Base-by-base conservation (phyloP, 2,329 filamentous ascomycete species). In the Aspergillus tamarii region DNA sequence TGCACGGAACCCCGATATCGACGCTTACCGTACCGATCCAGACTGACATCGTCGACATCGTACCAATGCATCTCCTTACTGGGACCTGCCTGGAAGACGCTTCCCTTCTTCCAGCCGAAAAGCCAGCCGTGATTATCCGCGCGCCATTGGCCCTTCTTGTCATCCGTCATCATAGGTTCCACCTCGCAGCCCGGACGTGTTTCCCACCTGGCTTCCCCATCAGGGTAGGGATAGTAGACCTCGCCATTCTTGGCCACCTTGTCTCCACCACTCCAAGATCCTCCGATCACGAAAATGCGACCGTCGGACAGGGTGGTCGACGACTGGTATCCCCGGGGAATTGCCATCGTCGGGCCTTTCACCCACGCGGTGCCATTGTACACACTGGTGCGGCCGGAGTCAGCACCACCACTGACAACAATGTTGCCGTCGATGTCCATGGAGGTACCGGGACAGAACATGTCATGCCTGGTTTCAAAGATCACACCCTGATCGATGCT, bases 11-110 rank as follows among this genome's bases (percentile, higher is more conserved):
- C 7, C 16, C 7, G 36, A 23, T 46, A 28, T 8, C 45, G 23
- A 26, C 65, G 60, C 10, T 43, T 55, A 16, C 80, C 82, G 1
- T 68, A 1, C 7, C 69, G 0, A 81, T 53, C 19, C 1, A 6
- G n/a, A 6, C 19, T 4, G 4, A 26, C 30, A 1, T 21, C 52
- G 6, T 55, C 52, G 4, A 55, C 84, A 36, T 77, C 75, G 67
- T 83, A 88, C 87, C 87, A 89, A 69, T 88, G 83, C 82, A 87
- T 86, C 1, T 77, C 74, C 55, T 75, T 81, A 60, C 81, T 83
- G 1, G 85, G 85, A 0, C 85, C 85, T 2, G 84, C 85, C 67
- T 87, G 85, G 70, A 87, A 85, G 19, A 66, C 57, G 41, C 54
- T 64, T 9, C 16, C 59, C 10, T 63, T 39, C 45, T 67, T 67